Base-by-base conservation (phyloP, 2,329 filamentous ascomycete species). In the Colletotrichum magnum region DNA sequence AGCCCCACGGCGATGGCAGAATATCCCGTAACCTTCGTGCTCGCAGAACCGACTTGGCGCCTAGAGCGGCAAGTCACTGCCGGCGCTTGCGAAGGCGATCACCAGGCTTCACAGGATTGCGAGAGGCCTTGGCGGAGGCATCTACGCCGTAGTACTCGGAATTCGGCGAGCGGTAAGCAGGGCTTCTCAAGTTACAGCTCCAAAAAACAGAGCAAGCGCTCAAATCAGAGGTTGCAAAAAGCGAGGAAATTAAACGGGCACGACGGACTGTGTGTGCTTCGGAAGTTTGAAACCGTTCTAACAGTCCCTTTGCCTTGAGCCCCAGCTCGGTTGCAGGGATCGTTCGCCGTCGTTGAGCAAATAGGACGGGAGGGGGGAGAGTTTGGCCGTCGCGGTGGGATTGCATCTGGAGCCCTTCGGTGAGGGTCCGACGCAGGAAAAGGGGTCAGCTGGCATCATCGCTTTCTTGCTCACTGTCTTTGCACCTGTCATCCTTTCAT, bases 261-360 rank as follows among this genome's bases (percentile, higher is more conserved):
- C 43, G 18, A 56, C 18, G 32, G 2, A 24, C 21, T 24, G 21
- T 24, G 21, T 32, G 13, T 18, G 15, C 4, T 26, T n/a, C 6
- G 13, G 16, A 18, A 50, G 18, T 16, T 51, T 52, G 64, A 67
- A 63, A 67, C 58, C 36, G 43, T 36, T 52, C 21, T 26, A 36
- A 51, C 16, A 63, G 26, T 52, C 47, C 36, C 47, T 45, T n/a
- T 59, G 36, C 47, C 36, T 24, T 59, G 45, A 24, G 21, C 21
- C 57, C 57, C 45, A 60, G 57, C 43, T 58, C 28, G 24, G 41
- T 56, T 51, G 51, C 64, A 67, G 51, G 64, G 58, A 41, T 51
- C 12, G 5, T 50, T 56, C 15, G 50, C 50, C 21, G 56, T 62
- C 10, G 21, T 50, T 36, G 32, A 32, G 32, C 43, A 62, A 54